A percentile compares a stretch with the other conserved stretches of the same genome.
Evolutionary conservation across 2,329 filamentous ascomycete species (phyloP).

Genomic region (Microdochium paspali): DNA sequence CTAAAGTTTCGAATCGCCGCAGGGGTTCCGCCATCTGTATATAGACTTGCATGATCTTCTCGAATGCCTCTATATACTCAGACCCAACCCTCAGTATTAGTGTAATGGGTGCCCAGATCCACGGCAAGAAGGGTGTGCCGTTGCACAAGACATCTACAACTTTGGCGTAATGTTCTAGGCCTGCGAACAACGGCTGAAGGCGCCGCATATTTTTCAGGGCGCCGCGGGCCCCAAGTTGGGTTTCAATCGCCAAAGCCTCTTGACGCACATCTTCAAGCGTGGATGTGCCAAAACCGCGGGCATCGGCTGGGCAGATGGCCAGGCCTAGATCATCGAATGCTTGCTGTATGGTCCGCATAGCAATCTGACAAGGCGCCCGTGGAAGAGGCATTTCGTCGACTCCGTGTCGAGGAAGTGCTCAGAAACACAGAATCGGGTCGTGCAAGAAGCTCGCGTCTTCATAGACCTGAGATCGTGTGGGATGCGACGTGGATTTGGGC

Average conservation of each 20-base stretch:
- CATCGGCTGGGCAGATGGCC: conserved; percentile 2
- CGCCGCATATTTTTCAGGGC: conserved; percentile 23
- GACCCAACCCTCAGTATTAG: conserved; percentile 14
- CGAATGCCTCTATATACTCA: conserved; percentile 20
- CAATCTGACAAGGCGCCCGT: background rate
- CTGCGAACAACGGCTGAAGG: conserved; percentile 24
- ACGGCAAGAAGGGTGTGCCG: conserved; percentile 26
- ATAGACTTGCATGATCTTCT: conserved; percentile 21
- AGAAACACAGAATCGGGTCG: too few species aligned
- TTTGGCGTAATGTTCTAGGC: conserved; percentile 23
- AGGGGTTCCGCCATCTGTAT: conserved; percentile 26
- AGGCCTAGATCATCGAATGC: conserved; percentile 2
- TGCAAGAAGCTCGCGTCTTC: too few species aligned
- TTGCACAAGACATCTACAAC: conserved; percentile 26
- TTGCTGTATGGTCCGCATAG: conserved; percentile 1
- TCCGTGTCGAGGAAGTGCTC: too few species aligned
- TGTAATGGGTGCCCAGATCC: conserved; percentile 26
- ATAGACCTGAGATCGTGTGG: too few species aligned
- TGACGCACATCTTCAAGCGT: background rate
- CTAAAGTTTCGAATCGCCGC: conserved; percentile 24
- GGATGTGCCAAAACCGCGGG: background rate
- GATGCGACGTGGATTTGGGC: too few species aligned
- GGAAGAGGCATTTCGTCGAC: conserved; percentile 1
- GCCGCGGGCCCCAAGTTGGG: conserved; percentile 8
- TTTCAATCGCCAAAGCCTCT: background rate